These are phyloP conservation scores for Neoboletus brunneissimus DNA, from an alignment of 768 basidiomycete genomes.

Conservation along the genomic window DNA sequence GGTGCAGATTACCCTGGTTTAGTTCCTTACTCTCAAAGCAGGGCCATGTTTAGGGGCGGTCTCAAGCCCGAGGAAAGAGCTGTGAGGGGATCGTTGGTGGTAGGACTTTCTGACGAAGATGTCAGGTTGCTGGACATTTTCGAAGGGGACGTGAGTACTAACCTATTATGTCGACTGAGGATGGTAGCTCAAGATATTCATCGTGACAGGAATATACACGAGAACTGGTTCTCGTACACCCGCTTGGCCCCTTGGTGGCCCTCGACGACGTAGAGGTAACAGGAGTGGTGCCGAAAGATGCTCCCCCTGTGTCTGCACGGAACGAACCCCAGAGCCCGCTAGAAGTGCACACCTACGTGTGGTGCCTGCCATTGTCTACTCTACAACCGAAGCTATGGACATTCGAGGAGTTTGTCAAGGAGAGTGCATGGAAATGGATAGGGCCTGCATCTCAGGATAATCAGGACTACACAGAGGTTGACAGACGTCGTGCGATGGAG, in stretches of 20 bases:
- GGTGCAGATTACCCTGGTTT: conserved; percentile 82
- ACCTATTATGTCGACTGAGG: background rate
- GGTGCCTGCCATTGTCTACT: conserved; percentile 38
- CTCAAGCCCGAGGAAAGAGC: conserved; percentile 59
- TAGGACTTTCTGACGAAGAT: conserved; percentile 64
- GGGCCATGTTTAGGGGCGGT: conserved; percentile 45
- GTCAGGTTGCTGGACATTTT: conserved; percentile 72
- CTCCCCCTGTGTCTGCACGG: conserved; percentile 40
- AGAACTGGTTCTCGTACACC: conserved; percentile 50
- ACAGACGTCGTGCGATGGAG: conserved; percentile 43
- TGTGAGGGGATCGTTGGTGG: conserved; percentile 78
- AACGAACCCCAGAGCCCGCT: conserved; percentile 37
- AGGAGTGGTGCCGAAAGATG: conserved; percentile 38
- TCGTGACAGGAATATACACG: conserved; percentile 67
- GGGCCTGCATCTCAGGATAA: conserved; percentile 37
- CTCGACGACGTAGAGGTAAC: conserved; percentile 23
- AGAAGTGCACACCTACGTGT: conserved; percentile 74
- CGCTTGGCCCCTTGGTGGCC: conserved; percentile 45
- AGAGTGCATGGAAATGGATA: conserved; percentile 80
- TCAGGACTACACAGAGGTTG: conserved; percentile 51
- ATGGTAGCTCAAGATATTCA: background rate
- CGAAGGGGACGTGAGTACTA: conserved; percentile 65
- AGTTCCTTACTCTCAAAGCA: conserved; percentile 53
- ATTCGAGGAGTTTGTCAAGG: conserved; percentile 74
- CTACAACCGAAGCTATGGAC: conserved; percentile 72